These are phyloP conservation scores for Verticillium nubilum DNA, from an alignment of 2,329 filamentous ascomycete species.

Conservation along the genomic window DNA sequence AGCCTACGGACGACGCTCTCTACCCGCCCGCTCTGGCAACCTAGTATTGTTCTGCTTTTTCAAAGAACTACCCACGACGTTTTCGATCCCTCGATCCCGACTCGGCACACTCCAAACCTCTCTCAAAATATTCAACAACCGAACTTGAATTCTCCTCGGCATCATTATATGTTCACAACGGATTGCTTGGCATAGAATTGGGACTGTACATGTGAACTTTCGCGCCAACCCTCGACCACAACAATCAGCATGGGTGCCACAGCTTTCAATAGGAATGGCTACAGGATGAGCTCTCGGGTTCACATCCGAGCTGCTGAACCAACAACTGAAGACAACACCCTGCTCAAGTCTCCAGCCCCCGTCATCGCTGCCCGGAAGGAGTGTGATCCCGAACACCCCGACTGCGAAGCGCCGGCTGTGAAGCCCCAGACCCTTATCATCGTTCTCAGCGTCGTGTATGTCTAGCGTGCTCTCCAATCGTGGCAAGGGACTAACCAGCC, in stretches of 20 bases:
- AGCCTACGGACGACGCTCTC: constrained; percentile 7
- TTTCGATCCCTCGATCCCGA: neutral
- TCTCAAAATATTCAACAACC: neutral
- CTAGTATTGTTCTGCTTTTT: neutral
- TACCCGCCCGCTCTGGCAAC: constrained; percentile 3
- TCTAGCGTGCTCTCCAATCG: constrained; percentile 16
- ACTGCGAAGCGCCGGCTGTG: constrained; percentile 56
- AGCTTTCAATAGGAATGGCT: constrained; percentile 13
- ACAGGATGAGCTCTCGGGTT: constrained; percentile 19
- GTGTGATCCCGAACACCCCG: constrained; percentile 19
- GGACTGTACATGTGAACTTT: neutral
- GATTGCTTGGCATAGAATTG: neutral
- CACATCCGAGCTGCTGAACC: constrained; percentile 14
- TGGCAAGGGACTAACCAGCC: constrained; percentile 11
- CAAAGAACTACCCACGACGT: neutral
- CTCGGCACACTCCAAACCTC: neutral
- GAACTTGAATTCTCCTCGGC: neutral
- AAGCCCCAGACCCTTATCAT: constrained; percentile 58
- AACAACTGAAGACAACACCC: constrained; percentile 1
- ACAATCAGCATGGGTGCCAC: constrained; percentile 6
- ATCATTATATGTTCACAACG: neutral
- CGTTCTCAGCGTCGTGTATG: constrained; percentile 65
- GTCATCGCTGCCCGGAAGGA: constrained; percentile 11
- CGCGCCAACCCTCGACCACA: neutral
- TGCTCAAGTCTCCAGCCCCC: constrained; percentile 7